Conservation (phyloP, 805 yeast genomes). For the Candida multigemmis region DNA sequence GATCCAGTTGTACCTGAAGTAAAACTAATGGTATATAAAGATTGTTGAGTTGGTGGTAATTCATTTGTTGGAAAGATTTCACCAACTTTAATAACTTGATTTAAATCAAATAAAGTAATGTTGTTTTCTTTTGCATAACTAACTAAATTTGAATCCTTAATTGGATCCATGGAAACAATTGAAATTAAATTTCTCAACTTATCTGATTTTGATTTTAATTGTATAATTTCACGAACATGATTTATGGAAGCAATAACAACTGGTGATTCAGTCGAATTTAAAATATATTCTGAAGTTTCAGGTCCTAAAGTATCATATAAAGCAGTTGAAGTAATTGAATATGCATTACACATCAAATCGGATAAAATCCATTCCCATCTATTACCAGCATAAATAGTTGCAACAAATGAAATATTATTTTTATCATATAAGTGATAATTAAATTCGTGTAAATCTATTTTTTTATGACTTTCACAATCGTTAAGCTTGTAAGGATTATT, state of each 20-base stretch:
- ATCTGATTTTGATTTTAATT: slow-evolving; percentile 27
- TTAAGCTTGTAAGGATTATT: slow-evolving; percentile 12
- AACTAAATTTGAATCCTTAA: slow-evolving; percentile 9
- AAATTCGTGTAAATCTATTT: slow-evolving; percentile 16
- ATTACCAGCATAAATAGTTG: slow-evolving; percentile 24
- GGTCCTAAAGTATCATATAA: slow-evolving; percentile 33
- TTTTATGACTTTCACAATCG: slow-evolving; percentile 15
- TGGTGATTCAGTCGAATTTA: slow-evolving; percentile 25
- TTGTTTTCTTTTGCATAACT: slow-evolving; percentile 14
- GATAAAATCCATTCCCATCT: slow-evolving; percentile 28
- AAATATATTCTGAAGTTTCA: slow-evolving; percentile 22
- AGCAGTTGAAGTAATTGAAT: slow-evolving; percentile 27
- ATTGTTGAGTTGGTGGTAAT: slow-evolving; percentile 21
- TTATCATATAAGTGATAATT: slow-evolving; percentile 17
- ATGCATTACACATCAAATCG: slow-evolving; percentile 24
- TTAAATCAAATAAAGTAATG: slow-evolving; percentile 21
- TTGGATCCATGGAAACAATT: slow-evolving; percentile 46
- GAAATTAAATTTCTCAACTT: slow-evolving; percentile 35
- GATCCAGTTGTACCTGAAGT: slow-evolving; percentile 66
- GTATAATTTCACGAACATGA: slow-evolving; percentile 40
- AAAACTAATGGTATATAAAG: slow-evolving; percentile 32
- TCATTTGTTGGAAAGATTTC: slow-evolving; percentile 20
- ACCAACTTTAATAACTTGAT: slow-evolving; percentile 24
- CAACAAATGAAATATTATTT: slow-evolving; percentile 14
- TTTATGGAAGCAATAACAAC: slow-evolving; percentile 45